These are phyloP conservation scores for Termitomyces sp. DNA, from an alignment of 768 basidiomycete species.

Conservation along the genomic window DNA sequence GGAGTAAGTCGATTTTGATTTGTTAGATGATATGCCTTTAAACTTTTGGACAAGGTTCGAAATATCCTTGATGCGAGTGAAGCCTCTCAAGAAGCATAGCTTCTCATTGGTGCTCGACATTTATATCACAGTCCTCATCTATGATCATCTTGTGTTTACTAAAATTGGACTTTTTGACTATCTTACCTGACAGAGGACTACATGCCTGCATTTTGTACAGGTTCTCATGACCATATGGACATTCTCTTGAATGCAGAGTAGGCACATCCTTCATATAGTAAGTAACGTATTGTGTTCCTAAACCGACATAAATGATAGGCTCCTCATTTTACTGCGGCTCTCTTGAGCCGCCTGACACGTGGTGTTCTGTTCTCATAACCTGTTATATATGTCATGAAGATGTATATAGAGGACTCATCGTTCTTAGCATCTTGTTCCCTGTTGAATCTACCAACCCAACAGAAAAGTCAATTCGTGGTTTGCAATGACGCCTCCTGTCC, in stretches of 20 bases:
- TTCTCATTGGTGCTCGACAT: not conserved
- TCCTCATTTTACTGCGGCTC: not conserved
- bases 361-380: not conserved
- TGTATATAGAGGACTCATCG: not conserved
- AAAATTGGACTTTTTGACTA: conserved; percentile 6
- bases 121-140: not conserved
- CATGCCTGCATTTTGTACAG: conserved; percentile 5
- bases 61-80: conserved; percentile 40
- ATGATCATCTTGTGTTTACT: not conserved
- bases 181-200: conserved; percentile 3
- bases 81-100: conserved; percentile 20
- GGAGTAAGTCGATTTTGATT: conserved; percentile 30
- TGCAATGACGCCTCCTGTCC: conserved; percentile 40
- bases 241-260: conserved; percentile 1
- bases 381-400: not conserved
- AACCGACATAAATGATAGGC: conserved; percentile 5
- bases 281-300: conserved; percentile 7
- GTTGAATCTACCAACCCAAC: conserved; percentile 23
- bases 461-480: conserved; percentile 21
- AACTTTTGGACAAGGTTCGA: conserved; percentile 35
- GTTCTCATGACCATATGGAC: conserved; percentile 8
- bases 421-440: not conserved
- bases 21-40: not conserved
- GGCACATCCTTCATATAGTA: conserved; percentile 5
- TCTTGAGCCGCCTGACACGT: not conserved